Evolutionary conservation across 306 rosid species (phyloP).

Genomic region (Comarum palustre): DNA sequence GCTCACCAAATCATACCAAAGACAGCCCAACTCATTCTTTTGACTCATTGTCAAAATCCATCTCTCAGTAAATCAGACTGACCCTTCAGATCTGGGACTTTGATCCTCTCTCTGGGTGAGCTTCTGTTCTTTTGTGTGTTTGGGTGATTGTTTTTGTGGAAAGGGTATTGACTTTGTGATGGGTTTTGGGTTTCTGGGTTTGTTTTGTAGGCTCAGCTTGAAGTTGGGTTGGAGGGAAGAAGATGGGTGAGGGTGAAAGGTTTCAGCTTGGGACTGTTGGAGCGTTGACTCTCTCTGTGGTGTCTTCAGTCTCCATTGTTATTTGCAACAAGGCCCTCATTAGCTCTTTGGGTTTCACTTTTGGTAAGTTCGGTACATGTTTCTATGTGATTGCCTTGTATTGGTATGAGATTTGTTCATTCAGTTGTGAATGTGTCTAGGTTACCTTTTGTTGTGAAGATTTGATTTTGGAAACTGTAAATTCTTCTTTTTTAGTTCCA

Average conservation of each 20-base stretch:
- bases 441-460: not conserved
- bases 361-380: conserved; percentile 44
- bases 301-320: conserved; percentile 82
- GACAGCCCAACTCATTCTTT: conserved; percentile 10
- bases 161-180: not conserved
- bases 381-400: not conserved
- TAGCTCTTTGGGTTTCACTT: conserved; percentile 63
- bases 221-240: conserved; percentile 20
- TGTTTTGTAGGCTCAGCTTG: conserved; percentile 18
- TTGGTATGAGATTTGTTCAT: not conserved
- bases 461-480: not conserved
- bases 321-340: conserved; percentile 80
- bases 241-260: conserved; percentile 69
- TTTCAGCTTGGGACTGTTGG: conserved; percentile 77
- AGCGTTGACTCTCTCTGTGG: conserved; percentile 76
- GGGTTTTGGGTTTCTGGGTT: not conserved
- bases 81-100: conserved; percentile 26
- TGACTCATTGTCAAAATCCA: conserved; percentile 1
- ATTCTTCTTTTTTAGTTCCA: not conserved
- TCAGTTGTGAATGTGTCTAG: not conserved
- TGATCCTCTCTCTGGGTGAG: conserved; percentile 15
- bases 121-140: not conserved
- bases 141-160: not conserved
- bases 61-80: not conserved
- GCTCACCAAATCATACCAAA: not conserved